A percentile compares a stretch with the other conserved stretches of the same genome.
These are phyloP conservation scores for Aspergillus tamarii DNA, from an alignment of 2,329 filamentous ascomycete species.

Conservation along the genomic window DNA sequence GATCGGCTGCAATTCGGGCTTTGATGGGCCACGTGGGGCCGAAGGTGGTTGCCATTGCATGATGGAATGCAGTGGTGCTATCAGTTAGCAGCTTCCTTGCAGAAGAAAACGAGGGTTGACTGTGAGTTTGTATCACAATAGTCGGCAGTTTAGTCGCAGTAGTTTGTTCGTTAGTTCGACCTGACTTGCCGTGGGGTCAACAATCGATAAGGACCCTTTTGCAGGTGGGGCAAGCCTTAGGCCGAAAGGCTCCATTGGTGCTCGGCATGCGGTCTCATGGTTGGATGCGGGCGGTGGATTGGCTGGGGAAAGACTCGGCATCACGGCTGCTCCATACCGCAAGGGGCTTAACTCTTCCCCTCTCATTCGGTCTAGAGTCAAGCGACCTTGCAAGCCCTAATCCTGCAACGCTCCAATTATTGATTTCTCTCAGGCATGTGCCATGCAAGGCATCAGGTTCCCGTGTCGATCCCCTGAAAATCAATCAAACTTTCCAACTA, in stretches of 20 bases:
- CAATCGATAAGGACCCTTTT: background rate
- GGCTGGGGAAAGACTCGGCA: background rate
- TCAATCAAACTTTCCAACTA: background rate
- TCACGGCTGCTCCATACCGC: background rate
- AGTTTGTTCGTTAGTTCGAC: background rate
- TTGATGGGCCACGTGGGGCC: slow-evolving; percentile 4
- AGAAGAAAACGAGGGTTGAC: background rate
- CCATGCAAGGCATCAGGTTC: slow-evolving; percentile 6
- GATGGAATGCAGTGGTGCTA: background rate
- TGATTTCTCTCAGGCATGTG: background rate
- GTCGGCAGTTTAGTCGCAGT: background rate
- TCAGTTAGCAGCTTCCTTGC: background rate
- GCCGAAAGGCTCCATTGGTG: background rate
- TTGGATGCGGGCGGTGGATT: background rate
- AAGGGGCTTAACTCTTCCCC: background rate
- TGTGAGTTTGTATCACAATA: background rate
- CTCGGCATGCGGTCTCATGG: background rate
- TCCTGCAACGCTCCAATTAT: background rate
- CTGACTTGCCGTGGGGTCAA: background rate
- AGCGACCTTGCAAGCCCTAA: background rate
- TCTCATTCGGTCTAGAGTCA: background rate
- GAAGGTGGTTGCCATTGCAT: slow-evolving; percentile 5
- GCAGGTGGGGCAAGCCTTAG: background rate
- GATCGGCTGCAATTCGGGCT: background rate
- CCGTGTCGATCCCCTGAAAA: background rate